Conservation (phyloP, 345 rosid species). For the Tarenaya hassleriana region DNA sequence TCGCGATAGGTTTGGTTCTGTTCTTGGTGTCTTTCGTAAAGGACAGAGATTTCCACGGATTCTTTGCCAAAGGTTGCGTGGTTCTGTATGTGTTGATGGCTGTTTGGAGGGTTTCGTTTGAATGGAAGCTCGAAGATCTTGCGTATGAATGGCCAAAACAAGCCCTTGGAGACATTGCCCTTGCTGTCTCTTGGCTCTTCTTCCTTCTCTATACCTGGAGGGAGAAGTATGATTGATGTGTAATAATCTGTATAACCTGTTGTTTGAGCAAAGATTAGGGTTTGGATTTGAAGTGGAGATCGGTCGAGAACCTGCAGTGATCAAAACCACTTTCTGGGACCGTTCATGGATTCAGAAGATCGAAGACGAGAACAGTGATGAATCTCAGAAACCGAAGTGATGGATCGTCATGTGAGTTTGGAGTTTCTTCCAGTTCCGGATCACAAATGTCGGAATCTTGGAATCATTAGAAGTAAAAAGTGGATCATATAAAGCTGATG, state of each 20-base stretch:
- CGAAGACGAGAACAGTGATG: conserved; percentile 13
- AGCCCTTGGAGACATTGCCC: conserved; percentile 63
- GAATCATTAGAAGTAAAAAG: too few relatives aligned
- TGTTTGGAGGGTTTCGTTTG: conserved; percentile 72
- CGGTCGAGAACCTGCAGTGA: not conserved
- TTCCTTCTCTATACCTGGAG: conserved; percentile 85
- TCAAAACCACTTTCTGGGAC: conserved; percentile 15
- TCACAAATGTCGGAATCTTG: too few relatives aligned
- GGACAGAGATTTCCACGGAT: conserved; percentile 70
- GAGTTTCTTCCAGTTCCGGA: too few relatives aligned
- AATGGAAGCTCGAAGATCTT: conserved; percentile 56
- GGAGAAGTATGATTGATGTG: conserved; percentile 74
- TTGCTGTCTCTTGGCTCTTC: conserved; percentile 81
- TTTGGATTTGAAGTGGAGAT: too few relatives aligned
- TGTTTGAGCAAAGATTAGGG: conserved; percentile 13
- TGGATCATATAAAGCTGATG: too few relatives aligned
- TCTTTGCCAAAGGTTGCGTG: conserved; percentile 77
- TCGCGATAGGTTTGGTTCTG: conserved; percentile 57
- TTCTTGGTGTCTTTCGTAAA: conserved; percentile 84
- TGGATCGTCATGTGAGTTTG: too few relatives aligned
- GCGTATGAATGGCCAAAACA: conserved; percentile 63
- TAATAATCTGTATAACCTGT: conserved; percentile 14
- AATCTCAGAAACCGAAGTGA: not conserved
- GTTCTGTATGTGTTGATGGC: conserved; percentile 65
- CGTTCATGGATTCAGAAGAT: conserved; percentile 16